These are phyloP conservation scores for Fusarium citri DNA, from an alignment of 2,329 filamentous ascomycete genomes.

Conservation along the genomic window DNA sequence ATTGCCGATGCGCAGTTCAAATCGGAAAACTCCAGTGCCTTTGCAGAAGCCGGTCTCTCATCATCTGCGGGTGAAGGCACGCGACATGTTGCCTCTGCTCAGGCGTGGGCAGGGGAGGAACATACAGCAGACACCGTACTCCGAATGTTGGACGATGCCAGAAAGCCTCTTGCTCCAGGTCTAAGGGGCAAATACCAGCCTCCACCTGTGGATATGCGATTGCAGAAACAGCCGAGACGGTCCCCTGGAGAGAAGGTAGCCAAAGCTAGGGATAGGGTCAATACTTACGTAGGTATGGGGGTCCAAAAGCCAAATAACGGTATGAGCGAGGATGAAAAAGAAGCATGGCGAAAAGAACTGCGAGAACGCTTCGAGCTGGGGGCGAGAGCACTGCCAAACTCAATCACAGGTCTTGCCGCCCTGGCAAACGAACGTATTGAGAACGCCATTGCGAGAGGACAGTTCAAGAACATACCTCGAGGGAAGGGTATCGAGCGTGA, in stretches of 20 bases:
- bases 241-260: slow-evolving; percentile 62
- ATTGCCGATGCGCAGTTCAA: slow-evolving; percentile 67
- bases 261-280: slow-evolving; percentile 67
- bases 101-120: slow-evolving; percentile 85
- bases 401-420: slow-evolving; percentile 80
- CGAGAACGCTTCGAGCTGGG: slow-evolving; percentile 83
- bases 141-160: slow-evolving; percentile 85
- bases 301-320: slow-evolving; percentile 61
- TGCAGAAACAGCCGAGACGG: slow-evolving; percentile 54
- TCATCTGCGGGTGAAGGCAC: slow-evolving; percentile 75
- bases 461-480: slow-evolving; percentile 85
- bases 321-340: slow-evolving; percentile 77
- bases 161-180: slow-evolving; percentile 71
- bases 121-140: slow-evolving; percentile 78
- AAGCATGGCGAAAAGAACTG: slow-evolving; percentile 77
- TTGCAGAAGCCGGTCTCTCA: slow-evolving; percentile 62
- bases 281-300: slow-evolving; percentile 62
- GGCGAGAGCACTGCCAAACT: slow-evolving; percentile 78
- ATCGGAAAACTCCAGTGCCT: slow-evolving; percentile 61
- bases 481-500: slow-evolving; percentile 87
- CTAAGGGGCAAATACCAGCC: slow-evolving; percentile 61
- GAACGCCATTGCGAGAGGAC: slow-evolving; percentile 89
- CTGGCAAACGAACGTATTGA: slow-evolving; percentile 93
- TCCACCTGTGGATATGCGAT: slow-evolving; percentile 64
- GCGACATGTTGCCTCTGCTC: slow-evolving; percentile 72